These are phyloP conservation scores for Trichoderma brevicompactum DNA, from an alignment of 2,329 filamentous ascomycete genomes.

Conservation along the genomic window DNA sequence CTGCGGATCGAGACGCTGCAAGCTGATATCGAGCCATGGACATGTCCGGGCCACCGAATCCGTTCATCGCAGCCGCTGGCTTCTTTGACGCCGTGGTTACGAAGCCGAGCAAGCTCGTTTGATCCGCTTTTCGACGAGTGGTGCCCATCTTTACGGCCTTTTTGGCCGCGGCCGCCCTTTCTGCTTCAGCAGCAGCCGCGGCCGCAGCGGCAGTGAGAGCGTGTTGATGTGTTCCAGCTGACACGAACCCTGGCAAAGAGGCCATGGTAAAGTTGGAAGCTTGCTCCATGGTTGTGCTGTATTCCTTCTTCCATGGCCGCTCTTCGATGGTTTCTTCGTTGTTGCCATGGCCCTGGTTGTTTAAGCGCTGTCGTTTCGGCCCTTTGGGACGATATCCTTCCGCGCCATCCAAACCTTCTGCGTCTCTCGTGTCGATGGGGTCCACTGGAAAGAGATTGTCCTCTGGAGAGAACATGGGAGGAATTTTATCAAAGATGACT, in stretches of 20 bases:
- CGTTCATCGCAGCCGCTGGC: constrained; percentile 27
- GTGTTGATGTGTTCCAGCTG: constrained; percentile 59
- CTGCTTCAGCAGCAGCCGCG: constrained; percentile 27
- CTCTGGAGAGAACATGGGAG: constrained; percentile 60
- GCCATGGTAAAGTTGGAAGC: constrained; percentile 63
- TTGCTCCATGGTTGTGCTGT: constrained; percentile 66
- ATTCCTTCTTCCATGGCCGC: constrained; percentile 49
- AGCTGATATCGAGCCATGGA: constrained; percentile 38
- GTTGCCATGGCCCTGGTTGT: constrained; percentile 27
- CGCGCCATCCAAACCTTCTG: constrained; percentile 33
- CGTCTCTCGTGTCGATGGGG: constrained; percentile 52
- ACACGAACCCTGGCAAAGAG: constrained; percentile 63
- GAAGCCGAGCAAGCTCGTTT: constrained; percentile 50
- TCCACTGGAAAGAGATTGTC: constrained; percentile 72
- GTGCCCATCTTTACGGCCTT: constrained; percentile 33
- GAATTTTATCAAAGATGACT: constrained; percentile 57
- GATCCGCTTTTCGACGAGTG: constrained; percentile 44
- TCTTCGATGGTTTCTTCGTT: constrained; percentile 34
- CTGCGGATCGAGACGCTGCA: constrained; percentile 34
- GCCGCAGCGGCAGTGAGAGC: constrained; percentile 40
- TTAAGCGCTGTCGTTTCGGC: constrained; percentile 40
- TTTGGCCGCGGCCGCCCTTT: constrained; percentile 32
- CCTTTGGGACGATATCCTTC: constrained; percentile 34
- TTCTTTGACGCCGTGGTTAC: constrained; percentile 37
- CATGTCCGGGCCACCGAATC: constrained; percentile 30